These are phyloP conservation scores for Ormosia emarginata DNA, from an alignment of 306 rosid species.

Conservation along the genomic window DNA sequence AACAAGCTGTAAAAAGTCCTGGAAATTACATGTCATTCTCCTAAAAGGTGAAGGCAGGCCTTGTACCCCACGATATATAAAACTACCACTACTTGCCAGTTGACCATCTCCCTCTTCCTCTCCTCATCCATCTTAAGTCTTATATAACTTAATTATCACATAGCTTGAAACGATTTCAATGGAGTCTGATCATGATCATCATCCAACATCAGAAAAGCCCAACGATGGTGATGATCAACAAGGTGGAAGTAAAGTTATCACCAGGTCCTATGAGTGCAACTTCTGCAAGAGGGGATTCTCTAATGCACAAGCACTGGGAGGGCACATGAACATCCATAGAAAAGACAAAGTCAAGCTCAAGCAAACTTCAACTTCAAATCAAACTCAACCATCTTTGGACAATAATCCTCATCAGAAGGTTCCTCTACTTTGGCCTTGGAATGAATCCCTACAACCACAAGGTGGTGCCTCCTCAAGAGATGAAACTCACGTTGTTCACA, in stretches of 20 bases:
- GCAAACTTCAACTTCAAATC: slow-evolving; percentile 35
- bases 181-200: slow-evolving; percentile 34
- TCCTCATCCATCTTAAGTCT: not conserved
- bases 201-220: slow-evolving; percentile 10
- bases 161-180: not conserved
- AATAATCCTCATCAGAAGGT: not conserved
- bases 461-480: not conserved
- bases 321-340: slow-evolving; percentile 88
- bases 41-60: slow-evolving; percentile 44
- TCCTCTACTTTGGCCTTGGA: slow-evolving; percentile 15
- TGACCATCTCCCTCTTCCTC: slow-evolving; percentile 16
- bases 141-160: not conserved
- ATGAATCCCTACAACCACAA: slow-evolving; percentile 17
- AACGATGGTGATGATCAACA: slow-evolving; percentile 17
- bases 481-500: slow-evolving; percentile 4
- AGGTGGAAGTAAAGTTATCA: slow-evolving; percentile 12
- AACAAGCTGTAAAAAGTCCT: slow-evolving; percentile 27
- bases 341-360: slow-evolving; percentile 73
- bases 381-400: slow-evolving; percentile 13
- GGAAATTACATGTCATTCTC: slow-evolving; percentile 25
- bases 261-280: slow-evolving; percentile 67
- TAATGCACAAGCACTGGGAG: slow-evolving; percentile 93
- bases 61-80: not conserved
- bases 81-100: not conserved
- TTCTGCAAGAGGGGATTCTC: slow-evolving; percentile 85